Base-by-base conservation (phyloP, 257 asterid genomes). In the Solanum stenotomum region DNA sequence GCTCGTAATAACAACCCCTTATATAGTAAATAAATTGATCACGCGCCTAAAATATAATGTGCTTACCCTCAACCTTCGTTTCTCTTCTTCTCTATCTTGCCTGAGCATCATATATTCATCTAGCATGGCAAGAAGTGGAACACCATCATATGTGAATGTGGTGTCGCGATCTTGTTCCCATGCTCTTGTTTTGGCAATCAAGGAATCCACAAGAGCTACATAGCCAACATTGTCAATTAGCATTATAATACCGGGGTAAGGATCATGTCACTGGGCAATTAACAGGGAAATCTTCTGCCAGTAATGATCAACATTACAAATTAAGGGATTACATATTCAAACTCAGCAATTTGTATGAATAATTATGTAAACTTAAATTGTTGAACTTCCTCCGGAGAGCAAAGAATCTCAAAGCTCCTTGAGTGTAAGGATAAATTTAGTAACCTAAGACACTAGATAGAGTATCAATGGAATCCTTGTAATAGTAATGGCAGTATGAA, bases 151-250 rank as follows among this genome's bases (percentile, higher is more conserved):
- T 84, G 93, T 92, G 89, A 95, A 95, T 34, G 87, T 85, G 75
- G 88, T 87, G 25, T 94, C 95, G 16, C 91, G 91, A 90, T 95
- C 97, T 12, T 94, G 92, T 88, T 95, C 98, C 98, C 98, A 95
- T 83, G 94, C 88, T 42, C 87, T 35, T n/a, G 94, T 89, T 91
- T 93, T 95, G 40, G 94, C 88, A 91, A 91, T 90, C 94, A 95
- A 90, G 87, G 95, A 88, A 85, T 95, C 96, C 91, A 94, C 96
- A 95, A 94, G 91, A 87, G 93, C 97, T 95, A 33, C 84, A 35
- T 11, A 35, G 63, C 3, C 38, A 25, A 49, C 85, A 83, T 27
- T 18, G 37, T 38, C 59, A n/a, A 37, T 23, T 63, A 5, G 61
- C 2, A 18, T 33, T 71, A 71, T 31, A 33, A 71, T 29, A 4